These are phyloP conservation scores for Fusarium protoensiforme DNA, from an alignment of 2,329 filamentous ascomycete genomes.

Conservation along the genomic window DNA sequence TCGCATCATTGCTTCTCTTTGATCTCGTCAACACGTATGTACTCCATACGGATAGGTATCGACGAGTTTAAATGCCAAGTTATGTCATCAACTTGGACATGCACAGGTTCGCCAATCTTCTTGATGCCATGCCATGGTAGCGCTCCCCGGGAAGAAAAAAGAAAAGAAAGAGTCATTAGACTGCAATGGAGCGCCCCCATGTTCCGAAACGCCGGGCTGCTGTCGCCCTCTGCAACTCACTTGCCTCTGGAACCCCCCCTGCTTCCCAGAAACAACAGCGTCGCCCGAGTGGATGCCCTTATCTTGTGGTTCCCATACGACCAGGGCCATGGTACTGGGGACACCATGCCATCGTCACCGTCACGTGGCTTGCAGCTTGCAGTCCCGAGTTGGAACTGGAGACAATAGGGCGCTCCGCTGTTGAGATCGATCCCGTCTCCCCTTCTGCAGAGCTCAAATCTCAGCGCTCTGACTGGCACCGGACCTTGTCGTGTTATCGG, in stretches of 20 bases:
- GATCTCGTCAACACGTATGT: background rate
- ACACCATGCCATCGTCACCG: slow-evolving; percentile 31
- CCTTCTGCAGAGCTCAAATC: background rate
- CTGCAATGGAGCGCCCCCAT: background rate
- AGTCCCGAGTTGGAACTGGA: background rate
- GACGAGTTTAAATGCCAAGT: background rate
- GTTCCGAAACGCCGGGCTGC: slow-evolving; percentile 28
- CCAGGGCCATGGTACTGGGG: slow-evolving; percentile 23
- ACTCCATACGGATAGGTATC: background rate
- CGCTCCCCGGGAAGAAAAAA: background rate
- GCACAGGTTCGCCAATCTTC: background rate
- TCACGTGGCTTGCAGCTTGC: slow-evolving; percentile 14
- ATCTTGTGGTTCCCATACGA: slow-evolving; percentile 12
- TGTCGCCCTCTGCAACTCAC: slow-evolving; percentile 3
- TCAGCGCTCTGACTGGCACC: background rate
- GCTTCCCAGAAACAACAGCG: slow-evolving; percentile 3
- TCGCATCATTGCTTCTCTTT: background rate
- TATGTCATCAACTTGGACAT: background rate
- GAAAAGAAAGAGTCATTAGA: background rate
- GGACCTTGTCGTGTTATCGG: background rate
- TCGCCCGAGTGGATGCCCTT: slow-evolving; percentile 25
- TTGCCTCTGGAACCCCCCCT: slow-evolving; percentile 1
- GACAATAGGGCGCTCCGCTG: background rate
- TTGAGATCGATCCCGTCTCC: background rate
- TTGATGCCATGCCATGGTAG: background rate